These are phyloP conservation scores for Chaetomiaceae sp. DNA, from an alignment of 2,329 filamentous ascomycete species.

Conservation along the genomic window DNA sequence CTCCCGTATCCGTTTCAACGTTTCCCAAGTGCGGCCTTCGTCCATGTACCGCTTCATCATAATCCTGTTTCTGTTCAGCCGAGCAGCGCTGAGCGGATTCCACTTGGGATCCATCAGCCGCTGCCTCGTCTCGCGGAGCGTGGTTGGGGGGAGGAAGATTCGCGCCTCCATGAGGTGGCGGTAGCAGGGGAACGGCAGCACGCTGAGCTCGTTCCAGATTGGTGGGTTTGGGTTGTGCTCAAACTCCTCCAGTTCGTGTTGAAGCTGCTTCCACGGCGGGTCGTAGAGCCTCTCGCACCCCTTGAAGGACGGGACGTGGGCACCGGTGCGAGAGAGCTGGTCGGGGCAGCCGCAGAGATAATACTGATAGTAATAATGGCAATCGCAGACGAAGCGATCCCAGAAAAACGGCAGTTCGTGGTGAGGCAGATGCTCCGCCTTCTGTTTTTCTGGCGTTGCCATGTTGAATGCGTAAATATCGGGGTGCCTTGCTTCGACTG, in stretches of 20 bases:
- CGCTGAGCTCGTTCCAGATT: neutral
- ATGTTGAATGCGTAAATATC: too few species aligned
- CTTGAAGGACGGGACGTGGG: neutral
- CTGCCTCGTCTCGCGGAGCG: neutral
- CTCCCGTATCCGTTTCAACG: neutral
- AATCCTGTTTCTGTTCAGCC: neutral
- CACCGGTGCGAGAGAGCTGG: neutral
- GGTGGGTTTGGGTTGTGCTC: conserved; percentile 6
- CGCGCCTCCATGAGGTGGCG: conserved; percentile 10
- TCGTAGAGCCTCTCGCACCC: conserved; percentile 3
- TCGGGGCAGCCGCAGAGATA: conserved; percentile 21
- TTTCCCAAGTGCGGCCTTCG: neutral
- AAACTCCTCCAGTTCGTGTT: neutral
- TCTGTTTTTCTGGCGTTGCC: too few species aligned
- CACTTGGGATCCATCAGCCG: neutral
- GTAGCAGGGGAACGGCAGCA: conserved; percentile 20
- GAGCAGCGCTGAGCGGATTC: neutral
- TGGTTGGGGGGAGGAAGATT: neutral
- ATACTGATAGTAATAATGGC: conserved; percentile 14
- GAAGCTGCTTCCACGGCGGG: neutral
- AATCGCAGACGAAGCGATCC: conserved; percentile 11
- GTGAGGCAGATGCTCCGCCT: neutral
- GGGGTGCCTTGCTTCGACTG: too few species aligned
- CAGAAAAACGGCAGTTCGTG: neutral
- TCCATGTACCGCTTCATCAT: neutral